Evolutionary conservation across 2,329 filamentous ascomycete species (phyloP).

Genomic region (Fusarium camptoceras): DNA sequence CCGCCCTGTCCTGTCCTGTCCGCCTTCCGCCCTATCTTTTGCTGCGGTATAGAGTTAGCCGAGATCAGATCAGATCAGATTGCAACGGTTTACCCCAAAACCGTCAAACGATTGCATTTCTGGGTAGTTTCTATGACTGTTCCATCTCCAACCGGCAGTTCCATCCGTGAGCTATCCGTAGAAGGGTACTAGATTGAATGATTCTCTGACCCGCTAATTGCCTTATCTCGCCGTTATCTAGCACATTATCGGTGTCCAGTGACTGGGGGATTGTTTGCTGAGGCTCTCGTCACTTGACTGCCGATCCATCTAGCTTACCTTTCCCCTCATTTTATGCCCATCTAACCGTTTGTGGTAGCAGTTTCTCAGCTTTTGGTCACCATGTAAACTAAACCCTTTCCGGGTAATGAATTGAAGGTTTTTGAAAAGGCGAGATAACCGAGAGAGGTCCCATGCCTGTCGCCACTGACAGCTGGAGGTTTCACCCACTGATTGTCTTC

Average conservation of each 20-base stretch:
- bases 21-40: neutral
- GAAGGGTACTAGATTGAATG: slow-evolving; percentile 27
- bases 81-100: neutral
- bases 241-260: neutral
- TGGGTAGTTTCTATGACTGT: neutral
- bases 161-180: slow-evolving; percentile 25
- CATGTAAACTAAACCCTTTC: slow-evolving; percentile 27
- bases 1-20: too few species aligned
- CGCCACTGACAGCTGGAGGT: neutral
- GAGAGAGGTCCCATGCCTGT: slow-evolving; percentile 17
- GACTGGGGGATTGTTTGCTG: neutral
- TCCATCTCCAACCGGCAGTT: slow-evolving; percentile 19
- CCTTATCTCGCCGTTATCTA: slow-evolving; percentile 14
- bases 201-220: slow-evolving; percentile 21
- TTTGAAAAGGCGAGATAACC: slow-evolving; percentile 32
- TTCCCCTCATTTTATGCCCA: neutral
- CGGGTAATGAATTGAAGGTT: slow-evolving; percentile 41
- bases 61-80: neutral
- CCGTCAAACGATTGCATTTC: slow-evolving; percentile 26
- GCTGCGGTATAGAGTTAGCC: neutral
- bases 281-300: slow-evolving; percentile 21
- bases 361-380: slow-evolving; percentile 36
- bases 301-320: neutral
- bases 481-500: neutral
- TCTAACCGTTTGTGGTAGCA: slow-evolving; percentile 34